Evolutionary conservation across 73 alveolate genomes (phyloP).

Genomic region (Paramecium pentaurelia): DNA sequence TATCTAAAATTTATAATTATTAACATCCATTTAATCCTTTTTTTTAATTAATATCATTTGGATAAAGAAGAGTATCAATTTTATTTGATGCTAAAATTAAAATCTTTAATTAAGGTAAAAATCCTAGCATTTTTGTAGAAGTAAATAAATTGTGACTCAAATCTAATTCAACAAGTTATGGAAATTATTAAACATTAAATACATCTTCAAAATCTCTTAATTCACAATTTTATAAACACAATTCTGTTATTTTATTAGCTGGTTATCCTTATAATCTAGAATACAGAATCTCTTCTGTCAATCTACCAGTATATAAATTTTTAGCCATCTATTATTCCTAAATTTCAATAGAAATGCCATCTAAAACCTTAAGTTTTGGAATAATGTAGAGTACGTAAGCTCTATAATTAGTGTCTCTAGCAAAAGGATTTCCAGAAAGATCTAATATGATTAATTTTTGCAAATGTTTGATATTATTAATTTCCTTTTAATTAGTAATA

Average conservation of each 20-base stretch:
- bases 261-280: slow-evolving; percentile 66
- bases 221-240: slow-evolving; percentile 73
- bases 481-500: slow-evolving; percentile 73
- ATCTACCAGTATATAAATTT: slow-evolving; percentile 83
- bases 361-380: slow-evolving; percentile 79
- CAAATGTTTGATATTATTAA: slow-evolving; percentile 65
- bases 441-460: slow-evolving; percentile 83
- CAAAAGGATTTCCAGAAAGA: slow-evolving; percentile 76
- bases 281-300: slow-evolving; percentile 83
- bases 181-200: slow-evolving; percentile 73
- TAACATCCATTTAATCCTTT: slow-evolving; percentile 73
- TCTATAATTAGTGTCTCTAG: slow-evolving; percentile 75
- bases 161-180: slow-evolving; percentile 78
- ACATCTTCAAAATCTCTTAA: slow-evolving; percentile 83
- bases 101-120: slow-evolving; percentile 72
- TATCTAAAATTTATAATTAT: slow-evolving; percentile 74
- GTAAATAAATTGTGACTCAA: slow-evolving; percentile 68
- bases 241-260: slow-evolving; percentile 67
- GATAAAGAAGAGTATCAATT: slow-evolving; percentile 73
- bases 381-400: slow-evolving; percentile 74
- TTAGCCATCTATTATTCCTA: slow-evolving; percentile 77
- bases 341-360: slow-evolving; percentile 78
- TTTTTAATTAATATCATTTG: slow-evolving; percentile 68
- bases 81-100: slow-evolving; percentile 66
- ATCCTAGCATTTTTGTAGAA: slow-evolving; percentile 79